phyloP scores from a whole-genome alignment of 2,329 filamentous ascomycete species.

The Tolypocladium inflatum region DNA sequence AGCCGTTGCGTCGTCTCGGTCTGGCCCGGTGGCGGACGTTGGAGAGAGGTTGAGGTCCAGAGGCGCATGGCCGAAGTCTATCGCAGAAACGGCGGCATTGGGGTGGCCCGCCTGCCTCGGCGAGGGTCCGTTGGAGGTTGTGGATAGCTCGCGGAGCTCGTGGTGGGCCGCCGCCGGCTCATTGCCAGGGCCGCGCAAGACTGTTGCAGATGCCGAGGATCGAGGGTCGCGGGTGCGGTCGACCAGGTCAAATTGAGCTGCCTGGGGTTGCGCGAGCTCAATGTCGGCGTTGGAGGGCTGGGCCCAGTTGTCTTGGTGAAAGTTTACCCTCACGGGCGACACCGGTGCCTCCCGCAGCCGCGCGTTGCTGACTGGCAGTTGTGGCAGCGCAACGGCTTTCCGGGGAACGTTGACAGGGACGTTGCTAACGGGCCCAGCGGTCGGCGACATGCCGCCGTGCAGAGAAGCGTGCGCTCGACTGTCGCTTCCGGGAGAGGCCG shows the following conservation, averaged over 20 bases:
- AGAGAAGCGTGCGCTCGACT: conserved; percentile 7
- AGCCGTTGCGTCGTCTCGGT: conserved; percentile 21
- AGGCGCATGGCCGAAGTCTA: conserved; percentile 7
- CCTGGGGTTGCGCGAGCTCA: conserved; percentile 25
- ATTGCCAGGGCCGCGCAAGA: neutral
- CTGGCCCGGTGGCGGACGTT: conserved; percentile 7
- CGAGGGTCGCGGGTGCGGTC: neutral
- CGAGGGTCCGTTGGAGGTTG: neutral
- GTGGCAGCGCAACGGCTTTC: conserved; percentile 26
- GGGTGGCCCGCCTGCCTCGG: conserved; percentile 1
- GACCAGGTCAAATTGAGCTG: conserved; percentile 14
- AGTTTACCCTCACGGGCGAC: conserved; percentile 47
- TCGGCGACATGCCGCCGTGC: conserved; percentile 1
- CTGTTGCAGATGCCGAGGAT: neutral
- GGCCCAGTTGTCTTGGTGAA: conserved; percentile 42
- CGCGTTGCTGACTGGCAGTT: conserved; percentile 18
- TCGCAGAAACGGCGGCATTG: conserved; percentile 3
- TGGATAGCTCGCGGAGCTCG: neutral
- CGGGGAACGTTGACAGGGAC: conserved; percentile 13
- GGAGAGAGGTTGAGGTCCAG: conserved; percentile 9
- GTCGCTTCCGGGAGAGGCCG: conserved; percentile 15
- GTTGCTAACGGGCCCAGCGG: conserved; percentile 10
- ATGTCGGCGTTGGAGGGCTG: conserved; percentile 43
- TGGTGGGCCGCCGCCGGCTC: neutral
- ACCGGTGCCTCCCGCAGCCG: conserved; percentile 41